Evolutionary conservation across 2,329 filamentous ascomycete species (phyloP), one percentile per base, ranked within the genome.

Genomic region (Sclerotinia trifoliorum): DNA sequence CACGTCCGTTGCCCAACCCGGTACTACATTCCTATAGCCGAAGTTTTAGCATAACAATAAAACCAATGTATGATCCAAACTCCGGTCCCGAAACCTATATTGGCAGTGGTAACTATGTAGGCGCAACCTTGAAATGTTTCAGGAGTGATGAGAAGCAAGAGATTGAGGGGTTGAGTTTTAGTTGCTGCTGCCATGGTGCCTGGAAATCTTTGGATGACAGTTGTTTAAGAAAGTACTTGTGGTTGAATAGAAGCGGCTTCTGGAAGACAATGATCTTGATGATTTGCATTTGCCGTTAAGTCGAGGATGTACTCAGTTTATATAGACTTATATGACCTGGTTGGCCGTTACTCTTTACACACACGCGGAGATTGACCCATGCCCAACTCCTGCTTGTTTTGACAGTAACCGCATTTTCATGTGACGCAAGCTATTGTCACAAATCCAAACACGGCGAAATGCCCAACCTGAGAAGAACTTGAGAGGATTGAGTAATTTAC

Each of bases 11-110:
- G 71, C 46, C 71, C 66, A 72, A 48, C n/a, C 52, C 7, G 70
- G 66, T 8, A 73, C 44, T 32, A 46, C 8, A 32, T 68, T 51
- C 21, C 66, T 71, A 13, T 29, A 1, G 64, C 19, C 42, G 17
- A 46, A 1, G 17, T 60, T 5, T 60, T 21, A 32, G 57, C 24
- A 46, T n/a, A 21, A 21, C 1, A 46, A 46, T 8, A 60, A 26
- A 13, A 3, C 24, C 2, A 21, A 8, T 10, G 8, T 21, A 46
- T 6, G 17, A 29, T 46, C 46, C 24, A 15, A 32, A 29, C 72
- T 61, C 81, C 0, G 80, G 73, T 1, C 81, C 81, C 0, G 83
- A 74, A 74, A 1, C 82, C 81, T 5, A 75, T 75, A 67, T 81
- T 83, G 55, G 80, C 77, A n/a, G 81, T 82, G 4, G 70, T 70